These are phyloP conservation scores for Ciborinia camelliae DNA, from an alignment of 2,329 filamentous ascomycete species.

Conservation along the genomic window DNA sequence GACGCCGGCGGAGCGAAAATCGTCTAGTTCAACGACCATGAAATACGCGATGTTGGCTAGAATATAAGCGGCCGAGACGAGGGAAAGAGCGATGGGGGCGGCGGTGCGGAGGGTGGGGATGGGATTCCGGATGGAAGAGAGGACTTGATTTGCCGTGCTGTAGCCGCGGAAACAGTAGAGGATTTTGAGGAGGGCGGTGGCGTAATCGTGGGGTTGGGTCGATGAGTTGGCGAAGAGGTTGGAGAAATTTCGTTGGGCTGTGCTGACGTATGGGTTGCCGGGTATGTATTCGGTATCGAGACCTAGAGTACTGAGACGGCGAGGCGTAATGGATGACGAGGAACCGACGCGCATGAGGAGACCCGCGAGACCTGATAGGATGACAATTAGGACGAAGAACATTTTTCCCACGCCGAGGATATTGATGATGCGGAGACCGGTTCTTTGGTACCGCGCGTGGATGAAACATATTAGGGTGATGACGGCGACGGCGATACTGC, in stretches of 20 bases:
- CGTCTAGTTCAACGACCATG: conserved; percentile 53
- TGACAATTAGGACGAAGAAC: conserved; percentile 46
- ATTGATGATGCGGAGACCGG: conserved; percentile 49
- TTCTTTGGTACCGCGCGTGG: conserved; percentile 46
- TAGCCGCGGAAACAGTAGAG: conserved; percentile 55
- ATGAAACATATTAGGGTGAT: conserved; percentile 47
- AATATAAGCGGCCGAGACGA: conserved; percentile 54
- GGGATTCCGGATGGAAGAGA: conserved; percentile 56
- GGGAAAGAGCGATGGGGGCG: conserved; percentile 51
- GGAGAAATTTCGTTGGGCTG: conserved; percentile 43
- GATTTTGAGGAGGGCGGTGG: conserved; percentile 53
- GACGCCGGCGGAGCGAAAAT: conserved; percentile 51
- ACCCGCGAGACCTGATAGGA: conserved; percentile 44
- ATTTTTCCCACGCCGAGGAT: conserved; percentile 49
- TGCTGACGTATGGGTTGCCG: conserved; percentile 25
- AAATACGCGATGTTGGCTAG: conserved; percentile 58
- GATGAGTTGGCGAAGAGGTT: conserved; percentile 42
- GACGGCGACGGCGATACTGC: conserved; percentile 46
- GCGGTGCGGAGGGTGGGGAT: conserved; percentile 56
- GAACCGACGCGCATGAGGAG: conserved; percentile 38
- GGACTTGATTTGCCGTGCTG: conserved; percentile 53
- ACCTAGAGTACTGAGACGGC: conserved; percentile 26
- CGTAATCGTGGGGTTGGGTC: conserved; percentile 43
- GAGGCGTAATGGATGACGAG: conserved; percentile 21
- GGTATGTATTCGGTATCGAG: conserved; percentile 25